Conservation (phyloP, 1,284 basidiomycete genomes). For the Malassezia globosa region DNA sequence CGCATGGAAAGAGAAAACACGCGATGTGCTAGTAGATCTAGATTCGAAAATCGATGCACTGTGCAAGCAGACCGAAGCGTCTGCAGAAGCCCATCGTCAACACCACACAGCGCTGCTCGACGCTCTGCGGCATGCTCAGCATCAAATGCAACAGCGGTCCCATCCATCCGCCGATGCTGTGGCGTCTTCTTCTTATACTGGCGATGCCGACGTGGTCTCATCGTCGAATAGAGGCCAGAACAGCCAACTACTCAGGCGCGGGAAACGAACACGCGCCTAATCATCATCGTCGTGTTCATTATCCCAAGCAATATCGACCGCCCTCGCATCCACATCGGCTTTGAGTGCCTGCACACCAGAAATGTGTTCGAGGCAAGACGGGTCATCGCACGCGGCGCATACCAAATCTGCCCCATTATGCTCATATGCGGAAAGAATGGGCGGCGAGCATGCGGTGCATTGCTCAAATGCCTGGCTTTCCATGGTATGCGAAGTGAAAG, state of each 20-base stretch:
- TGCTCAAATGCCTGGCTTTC: constrained; percentile 72
- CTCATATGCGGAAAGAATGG: constrained; percentile 48
- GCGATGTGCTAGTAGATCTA: too few species aligned
- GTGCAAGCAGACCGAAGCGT: too few species aligned
- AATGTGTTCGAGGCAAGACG: constrained; percentile 65
- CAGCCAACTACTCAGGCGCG: not conserved
- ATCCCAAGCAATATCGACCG: constrained; percentile 26
- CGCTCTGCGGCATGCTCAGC: too few species aligned
- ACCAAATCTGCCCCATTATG: constrained; percentile 67
- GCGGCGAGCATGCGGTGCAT: constrained; percentile 68
- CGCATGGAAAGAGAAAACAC: too few species aligned
- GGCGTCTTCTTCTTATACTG: too few species aligned
- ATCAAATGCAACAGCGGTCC: too few species aligned
- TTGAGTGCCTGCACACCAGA: constrained; percentile 66
- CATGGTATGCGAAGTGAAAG: constrained; percentile 67
- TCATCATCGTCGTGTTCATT: constrained; percentile 13
- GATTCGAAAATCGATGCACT: too few species aligned
- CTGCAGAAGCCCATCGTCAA: too few species aligned
- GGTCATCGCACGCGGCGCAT: constrained; percentile 65
- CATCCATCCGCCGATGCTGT: too few species aligned
- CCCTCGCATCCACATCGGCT: constrained; percentile 27
- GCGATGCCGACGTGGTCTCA: too few species aligned
- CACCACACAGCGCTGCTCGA: too few species aligned
- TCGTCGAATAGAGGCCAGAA: too few species aligned
- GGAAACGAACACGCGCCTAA: constrained; percentile 6